Base-by-base conservation (phyloP, 768 basidiomycete species). In the Kwoniella botswanensis region DNA sequence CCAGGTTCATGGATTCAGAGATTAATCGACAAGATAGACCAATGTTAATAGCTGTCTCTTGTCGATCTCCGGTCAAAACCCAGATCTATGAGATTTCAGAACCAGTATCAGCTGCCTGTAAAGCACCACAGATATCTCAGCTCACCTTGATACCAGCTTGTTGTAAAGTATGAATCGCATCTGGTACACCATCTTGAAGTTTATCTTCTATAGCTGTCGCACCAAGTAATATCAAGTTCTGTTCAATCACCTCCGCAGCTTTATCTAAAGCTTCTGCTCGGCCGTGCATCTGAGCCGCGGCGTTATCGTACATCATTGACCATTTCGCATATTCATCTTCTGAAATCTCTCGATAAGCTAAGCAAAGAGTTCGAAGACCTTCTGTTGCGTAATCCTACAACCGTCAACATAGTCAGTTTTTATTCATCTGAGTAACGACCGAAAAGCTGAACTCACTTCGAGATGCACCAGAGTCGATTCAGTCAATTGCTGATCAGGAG, bases 121-220 rank as follows among this genome's bases (percentile, higher is more conserved):
- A 55, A 9, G 2, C 24, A 26, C 18, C 44, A 13, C 29, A 29
- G 4, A 6, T 4, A 4, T 46, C 4, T 18, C 11, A n/a, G 57
- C 75, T 61, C 24, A 89, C 92, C 88, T 98, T 99, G 85, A 99
- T 97, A 2, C 97, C 97, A 46, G 97, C 97, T 88, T 93, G 93
- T 78, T 99, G 97, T 57, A 99, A 84, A 0, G 95, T 98, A 82
- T 98, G 95, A 60, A 98, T 99, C 5, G 97, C 90, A 78, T 99
- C 97, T 0, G 97, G 97, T 3, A 99, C 97, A 52, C 97, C 97
- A 63, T 99, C 97, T 82, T 99, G 97, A 15, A 99, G 86, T 84
- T 97, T 98, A 83, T 99, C 97, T 83, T 99, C 97, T 78, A 99
- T 94, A 18, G 97, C 97, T 2, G 97, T 98, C 26, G 97, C 97